Conservation (phyloP, 2,329 filamentous ascomycete genomes). For the Diaporthe ampelina region DNA sequence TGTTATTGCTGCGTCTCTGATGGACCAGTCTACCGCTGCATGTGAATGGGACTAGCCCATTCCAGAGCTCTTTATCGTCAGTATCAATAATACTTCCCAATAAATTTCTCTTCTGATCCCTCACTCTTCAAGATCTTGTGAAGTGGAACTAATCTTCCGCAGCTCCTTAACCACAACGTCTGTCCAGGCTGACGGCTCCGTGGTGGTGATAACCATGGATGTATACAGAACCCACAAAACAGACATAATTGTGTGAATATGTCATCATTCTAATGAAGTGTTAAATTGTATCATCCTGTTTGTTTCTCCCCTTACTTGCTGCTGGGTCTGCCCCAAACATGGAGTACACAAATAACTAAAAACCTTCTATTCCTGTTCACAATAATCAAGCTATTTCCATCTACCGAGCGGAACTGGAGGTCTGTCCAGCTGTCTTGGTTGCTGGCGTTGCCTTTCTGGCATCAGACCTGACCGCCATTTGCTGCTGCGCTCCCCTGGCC, state of each 20-base stretch:
- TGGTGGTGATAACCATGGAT: too few species aligned
- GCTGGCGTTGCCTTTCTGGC: not conserved
- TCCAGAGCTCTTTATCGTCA: not conserved
- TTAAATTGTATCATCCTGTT: too few species aligned
- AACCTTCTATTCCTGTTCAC: not conserved
- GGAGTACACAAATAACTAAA: too few species aligned
- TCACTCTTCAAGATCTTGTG: not conserved
- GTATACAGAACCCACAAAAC: too few species aligned
- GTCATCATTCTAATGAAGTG: too few species aligned
- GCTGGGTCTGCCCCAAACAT: too few species aligned
- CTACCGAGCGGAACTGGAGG: not conserved
- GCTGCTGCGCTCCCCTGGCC: not conserved
- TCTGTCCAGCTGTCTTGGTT: not conserved
- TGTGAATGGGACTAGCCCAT: not conserved
- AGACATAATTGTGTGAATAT: too few species aligned
- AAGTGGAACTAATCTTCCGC: not conserved
- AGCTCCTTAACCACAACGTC: not conserved
- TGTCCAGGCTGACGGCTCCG: too few species aligned
- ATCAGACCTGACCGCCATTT: slow-evolving; percentile 5
- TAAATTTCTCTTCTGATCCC: not conserved
- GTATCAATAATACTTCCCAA: not conserved
- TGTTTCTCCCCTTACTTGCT: too few species aligned
- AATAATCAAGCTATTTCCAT: not conserved
- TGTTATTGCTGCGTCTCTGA: not conserved
- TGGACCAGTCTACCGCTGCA: not conserved